phyloP scores from a whole-genome alignment of 495 filamentous ascomycete genomes.

The Penicillium manginii region DNA sequence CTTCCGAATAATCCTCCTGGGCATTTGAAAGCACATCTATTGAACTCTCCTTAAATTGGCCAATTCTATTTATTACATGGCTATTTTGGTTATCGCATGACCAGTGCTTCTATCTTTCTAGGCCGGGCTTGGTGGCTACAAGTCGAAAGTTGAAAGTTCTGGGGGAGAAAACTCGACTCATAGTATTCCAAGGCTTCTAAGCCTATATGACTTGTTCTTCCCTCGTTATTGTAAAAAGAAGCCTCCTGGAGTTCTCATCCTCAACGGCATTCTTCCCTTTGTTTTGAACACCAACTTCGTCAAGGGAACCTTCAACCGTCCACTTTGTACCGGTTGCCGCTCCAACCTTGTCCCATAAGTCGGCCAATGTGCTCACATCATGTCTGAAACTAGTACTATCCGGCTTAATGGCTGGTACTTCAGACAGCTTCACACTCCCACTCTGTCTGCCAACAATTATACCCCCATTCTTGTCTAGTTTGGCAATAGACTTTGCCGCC shows the following conservation, averaged over 20 bases:
- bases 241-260: slow-evolving; percentile 18
- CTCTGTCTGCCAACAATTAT: slow-evolving; percentile 15
- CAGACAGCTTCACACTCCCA: slow-evolving; percentile 11
- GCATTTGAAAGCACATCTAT: no score
- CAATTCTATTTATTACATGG: no score
- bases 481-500: slow-evolving; percentile 8
- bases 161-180: no score
- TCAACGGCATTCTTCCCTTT: slow-evolving; percentile 12
- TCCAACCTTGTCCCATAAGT: slow-evolving; percentile 25
- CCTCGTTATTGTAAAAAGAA: slow-evolving; percentile 12
- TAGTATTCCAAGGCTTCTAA: no score
- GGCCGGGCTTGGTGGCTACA: no score
- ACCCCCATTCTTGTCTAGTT: slow-evolving; percentile 13
- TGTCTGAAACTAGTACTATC: slow-evolving; percentile 18
- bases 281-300: slow-evolving; percentile 12
- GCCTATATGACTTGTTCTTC: background rate
- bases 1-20: no score
- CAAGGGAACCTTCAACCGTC: slow-evolving; percentile 17
- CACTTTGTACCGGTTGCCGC: slow-evolving; percentile 21
- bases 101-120: no score
- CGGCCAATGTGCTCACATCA: slow-evolving; percentile 15
- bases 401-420: slow-evolving; percentile 16
- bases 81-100: no score
- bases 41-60: no score
- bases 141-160: no score